Evolutionary conservation across 192 early-diverging fungal genomes (phyloP).

Genomic region (Podila minutissima): DNA sequence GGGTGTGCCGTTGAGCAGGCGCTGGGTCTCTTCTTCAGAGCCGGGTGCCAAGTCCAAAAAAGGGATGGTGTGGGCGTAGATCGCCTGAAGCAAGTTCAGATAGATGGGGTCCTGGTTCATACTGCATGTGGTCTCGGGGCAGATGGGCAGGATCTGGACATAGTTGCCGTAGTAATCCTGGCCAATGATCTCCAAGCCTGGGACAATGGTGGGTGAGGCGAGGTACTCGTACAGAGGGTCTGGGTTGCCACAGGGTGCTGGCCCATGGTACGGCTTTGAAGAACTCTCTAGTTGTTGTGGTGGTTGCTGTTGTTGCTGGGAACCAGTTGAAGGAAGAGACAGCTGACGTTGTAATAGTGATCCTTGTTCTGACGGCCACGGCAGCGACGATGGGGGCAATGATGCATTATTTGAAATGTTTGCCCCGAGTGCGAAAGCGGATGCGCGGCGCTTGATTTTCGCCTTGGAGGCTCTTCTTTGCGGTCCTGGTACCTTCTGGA

Average conservation of each 20-base stretch:
- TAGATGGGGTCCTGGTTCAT: constrained; percentile 51
- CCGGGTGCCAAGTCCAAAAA: constrained; percentile 42
- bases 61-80: constrained; percentile 45
- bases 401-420: neutral
- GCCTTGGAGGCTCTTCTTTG: constrained; percentile 8
- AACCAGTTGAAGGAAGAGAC: neutral
- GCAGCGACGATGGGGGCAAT: neutral
- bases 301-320: neutral
- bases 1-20: constrained; percentile 21
- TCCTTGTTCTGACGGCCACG: neutral
- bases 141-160: constrained; percentile 49
- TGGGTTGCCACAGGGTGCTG: constrained; percentile 44
- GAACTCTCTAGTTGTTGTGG: neutral
- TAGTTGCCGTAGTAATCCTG: constrained; percentile 46
- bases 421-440: neutral
- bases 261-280: constrained; percentile 22
- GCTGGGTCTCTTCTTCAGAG: constrained; percentile 43
- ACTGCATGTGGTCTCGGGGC: constrained; percentile 43
- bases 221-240: constrained; percentile 45
- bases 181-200: constrained; percentile 46
- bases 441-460: constrained; percentile 2
- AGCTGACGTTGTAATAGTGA: neutral
- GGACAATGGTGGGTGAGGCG: constrained; percentile 39
- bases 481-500: neutral
- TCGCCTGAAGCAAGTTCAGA: constrained; percentile 42